Evolutionary conservation across 768 basidiomycete genomes (phyloP).

Genomic region (Boletus reticulatus): DNA sequence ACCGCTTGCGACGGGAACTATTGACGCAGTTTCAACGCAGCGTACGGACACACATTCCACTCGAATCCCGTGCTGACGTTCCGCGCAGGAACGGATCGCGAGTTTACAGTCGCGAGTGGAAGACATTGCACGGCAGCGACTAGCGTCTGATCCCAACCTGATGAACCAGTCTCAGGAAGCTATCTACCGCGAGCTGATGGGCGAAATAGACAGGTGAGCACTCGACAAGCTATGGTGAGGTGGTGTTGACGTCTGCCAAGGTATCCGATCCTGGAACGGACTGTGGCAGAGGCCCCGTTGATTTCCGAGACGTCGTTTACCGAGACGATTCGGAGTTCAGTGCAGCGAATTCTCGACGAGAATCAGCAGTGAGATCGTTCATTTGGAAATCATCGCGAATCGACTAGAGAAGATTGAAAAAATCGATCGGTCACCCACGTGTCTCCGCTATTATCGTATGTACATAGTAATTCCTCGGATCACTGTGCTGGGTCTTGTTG

Average conservation of each 20-base stretch:
- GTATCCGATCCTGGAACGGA: conserved; percentile 65
- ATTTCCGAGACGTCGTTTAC: conserved; percentile 49
- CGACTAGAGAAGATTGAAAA: neutral
- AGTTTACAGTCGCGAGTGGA: conserved; percentile 57
- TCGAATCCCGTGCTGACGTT: neutral
- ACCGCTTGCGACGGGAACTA: conserved; percentile 65
- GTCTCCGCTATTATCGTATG: neutral
- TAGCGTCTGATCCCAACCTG: conserved; percentile 53
- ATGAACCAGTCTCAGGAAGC: conserved; percentile 50
- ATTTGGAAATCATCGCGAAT: neutral
- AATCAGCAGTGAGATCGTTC: conserved; percentile 13
- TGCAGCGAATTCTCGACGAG: conserved; percentile 46
- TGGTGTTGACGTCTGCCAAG: conserved; percentile 29
- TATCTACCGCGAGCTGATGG: conserved; percentile 61
- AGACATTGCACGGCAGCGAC: conserved; percentile 56
- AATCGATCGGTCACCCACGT: conserved; percentile 1
- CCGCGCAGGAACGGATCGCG: conserved; percentile 45
- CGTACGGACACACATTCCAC: conserved; percentile 30
- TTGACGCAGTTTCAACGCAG: conserved; percentile 59
- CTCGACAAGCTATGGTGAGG: neutral
- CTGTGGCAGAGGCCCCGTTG: conserved; percentile 48
- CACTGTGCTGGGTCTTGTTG: conserved; percentile 39
- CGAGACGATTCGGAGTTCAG: conserved; percentile 39
- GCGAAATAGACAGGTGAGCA: conserved; percentile 67
- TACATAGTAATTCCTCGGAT: neutral